These are phyloP conservation scores for Pharus latifolius DNA, from an alignment of 176 grass and related monocot species.

Conservation along the genomic window DNA sequence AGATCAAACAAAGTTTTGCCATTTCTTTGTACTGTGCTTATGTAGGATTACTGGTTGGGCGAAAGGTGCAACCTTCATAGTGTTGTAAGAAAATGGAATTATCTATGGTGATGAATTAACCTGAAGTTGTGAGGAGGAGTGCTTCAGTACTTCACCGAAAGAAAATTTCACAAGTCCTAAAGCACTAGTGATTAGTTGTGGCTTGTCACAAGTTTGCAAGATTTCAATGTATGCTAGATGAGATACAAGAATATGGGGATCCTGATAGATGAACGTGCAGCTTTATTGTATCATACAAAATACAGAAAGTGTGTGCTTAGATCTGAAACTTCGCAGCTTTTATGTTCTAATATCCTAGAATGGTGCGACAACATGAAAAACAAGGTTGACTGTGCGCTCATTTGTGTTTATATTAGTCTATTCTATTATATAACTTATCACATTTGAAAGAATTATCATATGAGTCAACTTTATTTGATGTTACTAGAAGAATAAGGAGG, in stretches of 20 bases:
- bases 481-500: background rate
- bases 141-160: too few relatives aligned
- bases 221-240: too few relatives aligned
- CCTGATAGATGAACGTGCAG: too few relatives aligned
- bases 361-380: background rate
- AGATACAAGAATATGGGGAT: too few relatives aligned
- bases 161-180: too few relatives aligned
- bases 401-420: background rate
- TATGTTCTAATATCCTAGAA: background rate
- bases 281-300: too few relatives aligned
- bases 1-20: background rate
- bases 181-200: too few relatives aligned
- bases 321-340: too few relatives aligned
- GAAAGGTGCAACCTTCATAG: background rate
- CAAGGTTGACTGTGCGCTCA: background rate
- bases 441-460: conserved; percentile 2
- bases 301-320: too few relatives aligned
- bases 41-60: background rate
- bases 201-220: too few relatives aligned
- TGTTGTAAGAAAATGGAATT: background rate
- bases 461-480: background rate
- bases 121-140: too few relatives aligned
- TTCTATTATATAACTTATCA: background rate
- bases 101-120: background rate
- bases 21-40: background rate